Evolutionary conservation across 768 basidiomycete species (phyloP).

Genomic region (Myochromella boudieri): DNA sequence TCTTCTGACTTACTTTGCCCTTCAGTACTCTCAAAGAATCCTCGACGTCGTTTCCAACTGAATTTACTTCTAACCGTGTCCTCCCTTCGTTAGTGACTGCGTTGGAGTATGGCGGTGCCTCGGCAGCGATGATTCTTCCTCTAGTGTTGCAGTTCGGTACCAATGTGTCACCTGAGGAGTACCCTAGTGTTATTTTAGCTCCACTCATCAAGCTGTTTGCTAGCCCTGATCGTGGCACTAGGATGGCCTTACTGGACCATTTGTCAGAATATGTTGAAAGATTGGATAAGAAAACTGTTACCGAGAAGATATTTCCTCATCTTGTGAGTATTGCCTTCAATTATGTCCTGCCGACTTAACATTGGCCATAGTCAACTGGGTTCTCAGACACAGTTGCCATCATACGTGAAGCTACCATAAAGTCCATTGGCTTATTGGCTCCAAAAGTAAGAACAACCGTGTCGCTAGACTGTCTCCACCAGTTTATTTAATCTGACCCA

Average conservation of each 20-base stretch:
- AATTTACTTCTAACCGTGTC: conserved; percentile 84
- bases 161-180: conserved; percentile 69
- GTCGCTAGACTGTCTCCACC: not conserved
- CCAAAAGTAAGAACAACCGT: conserved; percentile 58
- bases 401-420: conserved; percentile 92
- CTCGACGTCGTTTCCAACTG: conserved; percentile 75
- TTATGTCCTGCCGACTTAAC: conserved; percentile 2
- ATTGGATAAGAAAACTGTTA: conserved; percentile 81
- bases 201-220: conserved; percentile 84
- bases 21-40: conserved; percentile 77
- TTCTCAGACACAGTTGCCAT: conserved; percentile 94
- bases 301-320: conserved; percentile 91
- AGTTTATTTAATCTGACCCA: conserved; percentile 28
- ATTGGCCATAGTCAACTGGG: conserved; percentile 77
- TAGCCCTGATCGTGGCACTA: conserved; percentile 88
- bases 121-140: conserved; percentile 78
- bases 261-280: conserved; percentile 83
- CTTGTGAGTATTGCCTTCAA: conserved; percentile 51
- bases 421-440: conserved; percentile 79
- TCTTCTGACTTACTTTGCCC: conserved; percentile 11
- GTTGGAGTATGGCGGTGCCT: conserved; percentile 75
- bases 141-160: conserved; percentile 81
- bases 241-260: conserved; percentile 92
- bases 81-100: conserved; percentile 82
- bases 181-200: conserved; percentile 62